Percentiles rank a stretch among this genome's conserved stretches.
Evolutionary conservation across 805 yeast genomes (phyloP).

Genomic region (Nakazawaea ernobii): DNA sequence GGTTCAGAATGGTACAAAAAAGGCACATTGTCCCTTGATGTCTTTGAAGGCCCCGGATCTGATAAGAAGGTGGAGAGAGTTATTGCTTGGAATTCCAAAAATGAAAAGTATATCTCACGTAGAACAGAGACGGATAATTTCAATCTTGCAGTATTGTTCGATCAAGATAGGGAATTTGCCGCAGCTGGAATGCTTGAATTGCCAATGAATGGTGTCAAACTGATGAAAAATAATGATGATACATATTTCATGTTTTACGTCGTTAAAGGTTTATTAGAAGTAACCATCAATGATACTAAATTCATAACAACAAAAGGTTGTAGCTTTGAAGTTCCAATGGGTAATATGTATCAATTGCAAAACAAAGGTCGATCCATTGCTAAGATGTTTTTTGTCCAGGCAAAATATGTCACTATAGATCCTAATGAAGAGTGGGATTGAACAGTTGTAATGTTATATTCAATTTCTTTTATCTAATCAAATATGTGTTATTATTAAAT

Average conservation of each 20-base stretch:
- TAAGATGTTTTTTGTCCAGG: conserved; percentile 71
- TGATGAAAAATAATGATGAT: conserved; percentile 54
- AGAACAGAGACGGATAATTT: conserved; percentile 45
- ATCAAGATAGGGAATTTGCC: conserved; percentile 52
- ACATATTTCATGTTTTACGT: conserved; percentile 74
- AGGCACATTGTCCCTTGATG: conserved; percentile 38
- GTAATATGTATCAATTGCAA: conserved; percentile 62
- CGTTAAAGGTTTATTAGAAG: conserved; percentile 64
- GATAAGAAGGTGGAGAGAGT: conserved; percentile 36
- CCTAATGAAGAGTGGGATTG: conserved; percentile 17
- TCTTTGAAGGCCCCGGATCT: conserved; percentile 45
- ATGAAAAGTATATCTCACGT: conserved; percentile 37
- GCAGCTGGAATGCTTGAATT: conserved; percentile 72
- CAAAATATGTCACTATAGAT: conserved; percentile 34
- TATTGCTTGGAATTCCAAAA: conserved; percentile 63
- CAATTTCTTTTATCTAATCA: background rate
- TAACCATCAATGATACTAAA: conserved; percentile 49
- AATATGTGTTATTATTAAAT: too few relatives aligned
- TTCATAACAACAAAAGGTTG: conserved; percentile 69
- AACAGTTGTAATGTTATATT: background rate
- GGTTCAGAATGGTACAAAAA: conserved; percentile 50
- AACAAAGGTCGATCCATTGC: conserved; percentile 57
- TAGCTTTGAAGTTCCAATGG: conserved; percentile 76
- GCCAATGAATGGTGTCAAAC: conserved; percentile 57
- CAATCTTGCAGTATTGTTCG: conserved; percentile 58